Percentiles rank a stretch among this genome's conserved stretches.
These are phyloP conservation scores for Lizanozyma gosingica DNA, from an alignment of 1,139 yeast species.

Conservation along the genomic window DNA sequence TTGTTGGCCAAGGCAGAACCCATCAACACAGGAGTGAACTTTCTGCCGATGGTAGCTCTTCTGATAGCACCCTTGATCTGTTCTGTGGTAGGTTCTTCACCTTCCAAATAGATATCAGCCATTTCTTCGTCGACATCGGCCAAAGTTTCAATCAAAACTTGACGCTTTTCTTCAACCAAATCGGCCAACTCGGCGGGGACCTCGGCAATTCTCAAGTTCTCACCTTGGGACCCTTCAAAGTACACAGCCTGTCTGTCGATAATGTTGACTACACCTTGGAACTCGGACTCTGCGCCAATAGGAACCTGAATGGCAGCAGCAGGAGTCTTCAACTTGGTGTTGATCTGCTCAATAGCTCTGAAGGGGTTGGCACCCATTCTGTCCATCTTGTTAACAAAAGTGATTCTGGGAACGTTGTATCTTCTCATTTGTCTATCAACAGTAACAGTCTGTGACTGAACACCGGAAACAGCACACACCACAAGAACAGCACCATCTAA, in stretches of 20 bases:
- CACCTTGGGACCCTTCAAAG: slow-evolving; percentile 93
- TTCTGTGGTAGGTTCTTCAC: slow-evolving; percentile 73
- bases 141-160: slow-evolving; percentile 76
- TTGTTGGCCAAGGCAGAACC: slow-evolving; percentile 96
- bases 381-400: slow-evolving; percentile 97
- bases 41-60: slow-evolving; percentile 93
- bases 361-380: slow-evolving; percentile 98
- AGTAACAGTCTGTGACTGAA: slow-evolving; percentile 96
- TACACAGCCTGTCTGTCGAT: slow-evolving; percentile 80
- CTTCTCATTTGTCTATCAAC: slow-evolving; percentile 99
- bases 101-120: slow-evolving; percentile 88
- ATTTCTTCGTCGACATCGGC: slow-evolving; percentile 98
- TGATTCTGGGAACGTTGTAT: slow-evolving; percentile 92
- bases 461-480: slow-evolving; percentile 97
- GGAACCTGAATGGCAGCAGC: slow-evolving; percentile 99
- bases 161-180: slow-evolving; percentile 77
- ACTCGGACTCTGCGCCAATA: slow-evolving; percentile 81
- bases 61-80: slow-evolving; percentile 87
- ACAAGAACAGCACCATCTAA: slow-evolving; percentile 97
- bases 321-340: slow-evolving; percentile 76
- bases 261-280: slow-evolving; percentile 85
- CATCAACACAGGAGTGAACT: slow-evolving; percentile 97
- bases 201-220: slow-evolving; percentile 46
- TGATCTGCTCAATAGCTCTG: slow-evolving; percentile 87
- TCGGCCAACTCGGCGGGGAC: slow-evolving; percentile 71